Evolutionary conservation across 768 basidiomycete species (phyloP), one percentile per base, ranked within the genome.

Genomic region (Tylopilus sp.): DNA sequence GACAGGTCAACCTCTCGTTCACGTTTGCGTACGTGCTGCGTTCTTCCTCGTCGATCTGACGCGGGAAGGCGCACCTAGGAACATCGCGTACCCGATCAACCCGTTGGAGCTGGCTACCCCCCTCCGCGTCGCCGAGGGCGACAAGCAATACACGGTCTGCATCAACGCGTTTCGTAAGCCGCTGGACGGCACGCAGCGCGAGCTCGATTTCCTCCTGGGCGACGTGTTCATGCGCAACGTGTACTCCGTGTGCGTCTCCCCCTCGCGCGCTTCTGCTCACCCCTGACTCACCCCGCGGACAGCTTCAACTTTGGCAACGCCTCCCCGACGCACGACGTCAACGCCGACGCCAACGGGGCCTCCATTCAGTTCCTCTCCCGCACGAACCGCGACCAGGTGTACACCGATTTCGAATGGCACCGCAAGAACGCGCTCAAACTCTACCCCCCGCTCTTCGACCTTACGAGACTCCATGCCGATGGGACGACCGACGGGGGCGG

Each of bases 171-270:
- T 76, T 38, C 67, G 61, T 1, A 59, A 63, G 3, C 64, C 65
- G 3, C 69, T 74, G 12, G 49, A 62, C 34, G 60, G 58, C 8
- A 55, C 37, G 3, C 52, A 51, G 24, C 53, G 21, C 45, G 76
- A 67, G 14, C 64, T 72, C 26, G 77, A 78, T 24, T 68, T 69
- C n/a, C 44, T 74, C 2, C 68, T 78, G 36, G 77, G 77, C 2
- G 75, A 75, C 53, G 65, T 73, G 5, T 77, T 77, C 62, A 69
- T 78, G 59, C 74, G 77, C 30, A 78, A 78, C 48, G 73, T 76
- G 24, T 78, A 78, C 50, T 64, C 72, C 1, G 71, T 76, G 76
- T 77, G 63, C 6, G 1, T 21, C 12, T 4, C 21, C 53, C 8
- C 17, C 17, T 3, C 6, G 1, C 47, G 0, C 4, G 14, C 7